phyloP scores from a whole-genome alignment of 345 rosid species.

The Erucastrum elatum region DNA sequence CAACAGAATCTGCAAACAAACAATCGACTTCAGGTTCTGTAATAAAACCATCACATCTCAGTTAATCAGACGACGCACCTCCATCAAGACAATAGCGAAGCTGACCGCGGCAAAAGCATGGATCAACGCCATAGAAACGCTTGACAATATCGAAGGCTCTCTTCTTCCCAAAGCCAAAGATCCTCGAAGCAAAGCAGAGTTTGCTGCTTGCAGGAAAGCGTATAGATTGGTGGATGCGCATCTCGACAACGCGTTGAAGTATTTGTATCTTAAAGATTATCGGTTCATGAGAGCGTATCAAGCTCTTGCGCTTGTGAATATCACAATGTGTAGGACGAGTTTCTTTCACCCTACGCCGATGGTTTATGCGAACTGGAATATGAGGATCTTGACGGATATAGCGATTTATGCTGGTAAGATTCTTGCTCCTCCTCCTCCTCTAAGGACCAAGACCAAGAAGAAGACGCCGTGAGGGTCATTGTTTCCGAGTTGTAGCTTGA shows the following conservation, averaged over 20 bases:
- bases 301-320: constrained; percentile 38
- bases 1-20: constrained; percentile 42
- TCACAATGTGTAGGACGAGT: constrained; percentile 37
- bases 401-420: constrained; percentile 38
- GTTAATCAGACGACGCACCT: constrained; percentile 24
- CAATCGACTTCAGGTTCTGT: constrained; percentile 38
- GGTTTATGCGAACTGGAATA: constrained; percentile 41
- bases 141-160: constrained; percentile 32
- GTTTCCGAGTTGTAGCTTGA: not conserved
- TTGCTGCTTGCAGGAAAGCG: constrained; percentile 35
- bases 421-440: constrained; percentile 41
- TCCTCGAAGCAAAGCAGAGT: constrained; percentile 20
- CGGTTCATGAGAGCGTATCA: constrained; percentile 43
- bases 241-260: constrained; percentile 37
- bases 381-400: constrained; percentile 39
- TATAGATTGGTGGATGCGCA: constrained; percentile 38
- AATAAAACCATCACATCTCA: constrained; percentile 30
- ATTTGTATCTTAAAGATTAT: constrained; percentile 33
- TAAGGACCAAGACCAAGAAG: not conserved
- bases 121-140: constrained; percentile 38
- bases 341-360: constrained; percentile 37
- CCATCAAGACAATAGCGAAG: constrained; percentile 34
- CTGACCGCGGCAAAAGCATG: constrained; percentile 41
- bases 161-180: constrained; percentile 36
- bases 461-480: constrained; percentile 11